A percentile compares a stretch with the other conserved stretches of the same genome.
Conservation (phyloP, 495 filamentous ascomycete genomes). For the Hypoxylon lienhwacheense region DNA sequence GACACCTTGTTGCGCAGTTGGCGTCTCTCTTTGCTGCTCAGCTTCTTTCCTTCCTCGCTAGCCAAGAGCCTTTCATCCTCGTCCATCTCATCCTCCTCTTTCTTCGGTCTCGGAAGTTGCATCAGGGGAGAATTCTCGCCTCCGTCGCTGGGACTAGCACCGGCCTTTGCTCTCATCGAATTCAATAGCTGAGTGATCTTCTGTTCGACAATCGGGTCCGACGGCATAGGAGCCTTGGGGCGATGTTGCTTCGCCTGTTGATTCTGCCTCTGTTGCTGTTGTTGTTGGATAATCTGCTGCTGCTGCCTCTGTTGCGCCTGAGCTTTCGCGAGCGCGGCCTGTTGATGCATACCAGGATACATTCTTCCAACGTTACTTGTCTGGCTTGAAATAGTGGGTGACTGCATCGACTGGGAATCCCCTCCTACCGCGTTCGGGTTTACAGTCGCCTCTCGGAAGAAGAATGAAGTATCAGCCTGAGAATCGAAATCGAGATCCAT, state of each 20-base stretch:
- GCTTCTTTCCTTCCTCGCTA: conserved; percentile 96
- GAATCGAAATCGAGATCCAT: conserved; percentile 67
- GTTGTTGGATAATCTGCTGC: conserved; percentile 62
- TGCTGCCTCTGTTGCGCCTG: conserved; percentile 71
- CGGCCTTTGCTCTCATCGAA: conserved; percentile 72
- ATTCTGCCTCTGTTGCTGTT: conserved; percentile 45
- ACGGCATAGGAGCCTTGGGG: conserved; percentile 51
- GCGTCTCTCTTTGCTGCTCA: conserved; percentile 89
- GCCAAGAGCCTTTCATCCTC: conserved; percentile 91
- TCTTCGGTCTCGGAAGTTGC: conserved; percentile 62
- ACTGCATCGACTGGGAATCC: conserved; percentile 45
- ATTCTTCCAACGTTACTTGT: conserved; percentile 65
- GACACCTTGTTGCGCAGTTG: conserved; percentile 98
- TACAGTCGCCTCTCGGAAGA: conserved; percentile 59
- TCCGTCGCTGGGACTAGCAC: conserved; percentile 54
- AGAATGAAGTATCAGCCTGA: conserved; percentile 53
- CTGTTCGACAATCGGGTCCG: conserved; percentile 75
- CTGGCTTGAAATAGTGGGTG: conserved; percentile 46
- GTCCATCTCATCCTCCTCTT: conserved; percentile 98
- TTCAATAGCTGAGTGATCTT: conserved; percentile 82
- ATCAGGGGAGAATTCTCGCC: conserved; percentile 54
- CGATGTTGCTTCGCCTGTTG: conserved; percentile 48
- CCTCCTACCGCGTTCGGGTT: conserved; percentile 71
- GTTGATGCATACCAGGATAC: conserved; percentile 90
- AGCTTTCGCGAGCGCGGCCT: conserved; percentile 78